Evolutionary conservation across 805 yeast genomes (phyloP).

Genomic region (Ogataea pini): DNA sequence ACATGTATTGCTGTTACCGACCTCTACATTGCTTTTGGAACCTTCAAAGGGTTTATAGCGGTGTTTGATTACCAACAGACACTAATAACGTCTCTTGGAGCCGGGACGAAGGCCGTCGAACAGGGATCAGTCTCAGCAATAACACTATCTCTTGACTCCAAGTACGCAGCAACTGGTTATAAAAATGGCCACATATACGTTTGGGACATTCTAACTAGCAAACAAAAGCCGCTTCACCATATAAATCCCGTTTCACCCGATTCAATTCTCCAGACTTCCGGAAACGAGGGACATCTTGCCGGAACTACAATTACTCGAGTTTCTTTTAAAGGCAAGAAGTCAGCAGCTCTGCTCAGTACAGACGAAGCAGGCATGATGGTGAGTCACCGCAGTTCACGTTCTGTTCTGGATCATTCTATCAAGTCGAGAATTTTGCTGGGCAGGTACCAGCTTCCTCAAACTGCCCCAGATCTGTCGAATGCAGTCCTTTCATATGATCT

Average conservation of each 20-base stretch:
- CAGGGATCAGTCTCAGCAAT: conserved; percentile 56
- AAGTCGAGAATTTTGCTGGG: conserved; percentile 57
- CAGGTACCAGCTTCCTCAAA: conserved; percentile 30
- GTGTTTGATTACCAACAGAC: conserved; percentile 71
- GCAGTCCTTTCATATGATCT: conserved; percentile 44
- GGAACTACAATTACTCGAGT: conserved; percentile 45
- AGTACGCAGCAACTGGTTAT: conserved; percentile 69
- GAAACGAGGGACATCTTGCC: conserved; percentile 36
- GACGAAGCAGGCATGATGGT: conserved; percentile 60
- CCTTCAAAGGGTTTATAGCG: conserved; percentile 62
- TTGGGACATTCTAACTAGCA: conserved; percentile 58
- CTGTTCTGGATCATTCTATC: conserved; percentile 52
- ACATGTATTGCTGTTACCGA: conserved; percentile 45
- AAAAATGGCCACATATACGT: conserved; percentile 61
- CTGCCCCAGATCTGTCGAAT: conserved; percentile 14
- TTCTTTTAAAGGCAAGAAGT: conserved; percentile 50
- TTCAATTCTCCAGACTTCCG: conserved; percentile 14
- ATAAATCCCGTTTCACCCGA: conserved; percentile 34
- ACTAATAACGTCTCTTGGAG: conserved; percentile 44
- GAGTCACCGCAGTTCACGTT: conserved; percentile 62
- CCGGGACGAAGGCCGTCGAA: conserved; percentile 31
- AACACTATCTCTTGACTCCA: conserved; percentile 66
- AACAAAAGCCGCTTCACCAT: conserved; percentile 30
- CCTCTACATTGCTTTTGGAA: conserved; percentile 60
- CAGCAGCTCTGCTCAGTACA: conserved; percentile 55